These are phyloP conservation scores for Geotrichum bryndzae DNA, from an alignment of 1,139 yeast genomes.

Conservation along the genomic window DNA sequence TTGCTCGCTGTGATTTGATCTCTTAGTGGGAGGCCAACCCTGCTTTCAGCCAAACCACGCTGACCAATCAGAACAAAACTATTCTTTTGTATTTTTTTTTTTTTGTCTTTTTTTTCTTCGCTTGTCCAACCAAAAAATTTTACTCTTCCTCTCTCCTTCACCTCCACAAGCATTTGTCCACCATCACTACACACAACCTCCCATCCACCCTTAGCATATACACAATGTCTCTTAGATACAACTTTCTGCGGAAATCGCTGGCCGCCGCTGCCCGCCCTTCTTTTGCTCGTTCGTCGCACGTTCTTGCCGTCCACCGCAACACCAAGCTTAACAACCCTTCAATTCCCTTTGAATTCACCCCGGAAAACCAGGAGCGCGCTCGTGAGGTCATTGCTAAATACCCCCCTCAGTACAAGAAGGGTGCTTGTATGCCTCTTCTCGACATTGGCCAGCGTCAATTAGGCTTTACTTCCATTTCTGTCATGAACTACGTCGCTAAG, in stretches of 20 bases:
- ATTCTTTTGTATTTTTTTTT: not conserved
- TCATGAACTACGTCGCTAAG: slow-evolving; percentile 89
- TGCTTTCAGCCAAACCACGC: not conserved
- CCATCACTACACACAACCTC: slow-evolving; percentile 4
- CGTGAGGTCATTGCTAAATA: slow-evolving; percentile 69
- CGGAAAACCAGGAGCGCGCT: slow-evolving; percentile 66
- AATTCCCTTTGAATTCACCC: slow-evolving; percentile 65
- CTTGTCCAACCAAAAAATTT: not conserved
- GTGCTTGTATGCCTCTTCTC: slow-evolving; percentile 81
- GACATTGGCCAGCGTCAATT: slow-evolving; percentile 85
- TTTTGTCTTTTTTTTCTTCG: not conserved
- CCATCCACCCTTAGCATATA: slow-evolving; percentile 1
- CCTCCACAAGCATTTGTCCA: not conserved
- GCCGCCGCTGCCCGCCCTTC: slow-evolving; percentile 9
- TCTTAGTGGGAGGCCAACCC: not conserved
- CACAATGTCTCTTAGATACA: slow-evolving; percentile 14
- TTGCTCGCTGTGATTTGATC: not conserved
- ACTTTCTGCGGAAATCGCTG: slow-evolving; percentile 11
- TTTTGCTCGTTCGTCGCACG: slow-evolving; percentile 24
- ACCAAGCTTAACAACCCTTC: slow-evolving; percentile 60
- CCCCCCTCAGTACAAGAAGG: slow-evolving; percentile 82
- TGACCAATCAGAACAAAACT: not conserved
- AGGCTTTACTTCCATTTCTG: slow-evolving; percentile 83
- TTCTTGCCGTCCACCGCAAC: slow-evolving; percentile 68
- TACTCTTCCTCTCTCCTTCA: not conserved